Base-by-base conservation (phyloP, 371 early-diverging fungal species). In the Rhizopus stolonifer region DNA sequence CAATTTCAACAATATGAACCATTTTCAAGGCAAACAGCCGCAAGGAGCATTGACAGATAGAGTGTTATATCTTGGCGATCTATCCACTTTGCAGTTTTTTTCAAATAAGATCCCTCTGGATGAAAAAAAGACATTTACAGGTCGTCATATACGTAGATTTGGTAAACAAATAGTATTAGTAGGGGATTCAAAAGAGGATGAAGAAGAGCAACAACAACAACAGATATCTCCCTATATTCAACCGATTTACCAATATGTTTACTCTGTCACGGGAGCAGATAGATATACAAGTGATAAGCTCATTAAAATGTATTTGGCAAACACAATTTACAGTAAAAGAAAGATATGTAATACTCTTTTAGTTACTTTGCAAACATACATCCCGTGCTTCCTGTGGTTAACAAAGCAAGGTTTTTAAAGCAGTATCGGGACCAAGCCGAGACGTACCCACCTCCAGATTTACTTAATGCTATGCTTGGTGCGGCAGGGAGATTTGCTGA, bases 391-490 rank as follows among this genome's bases (percentile, higher is more conserved):
- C 77, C 77, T 1, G 73, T 77, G 9, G 65, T 77, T 34, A 68
- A 77, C 47, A 77, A 77, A 45, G 54, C 58, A 4, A 50, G 63
- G 21, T 77, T 77, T 46, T 34, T 77, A 25, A 22, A 59, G 40
- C 77, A 73, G 29, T 77, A 77, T 23, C 67, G 77, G 4, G 72
- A 72, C 46, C 61, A 62, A 52, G 50, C 60, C 22, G 61, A 70
- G 11, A 58, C 65, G 3, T 76, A 68, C 52, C 77, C 77, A 2
- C 49, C 68, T 1, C 49, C 67, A 6, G 72, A 70, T 31, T 24
- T 76, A 21, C 42, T 76, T 4, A 76, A 76, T 57, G 72, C 77
- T 17, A 76, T 76, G 77, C 62, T 76, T 46, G 77, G 77, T 29
- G 72, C 77, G 11, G 77, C 77, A 11, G 77, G 72, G 13, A 54